Percentiles rank a stretch among this genome's conserved stretches.
Evolutionary conservation across 2,329 filamentous ascomycete species (phyloP).

Genomic region (Cercospora sojina): DNA sequence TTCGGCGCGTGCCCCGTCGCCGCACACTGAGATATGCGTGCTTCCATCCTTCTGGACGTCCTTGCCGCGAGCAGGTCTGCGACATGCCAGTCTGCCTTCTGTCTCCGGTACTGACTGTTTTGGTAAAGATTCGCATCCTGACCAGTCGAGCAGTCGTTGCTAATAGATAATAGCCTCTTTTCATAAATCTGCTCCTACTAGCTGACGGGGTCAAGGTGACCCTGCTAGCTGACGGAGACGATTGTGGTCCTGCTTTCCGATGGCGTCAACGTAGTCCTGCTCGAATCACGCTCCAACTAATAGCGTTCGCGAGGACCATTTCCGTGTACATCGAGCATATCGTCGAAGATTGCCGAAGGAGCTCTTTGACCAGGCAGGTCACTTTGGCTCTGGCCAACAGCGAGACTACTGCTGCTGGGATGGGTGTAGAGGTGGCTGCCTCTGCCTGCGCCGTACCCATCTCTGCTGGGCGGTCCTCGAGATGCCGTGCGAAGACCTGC

Average conservation of each 20-base stretch:
- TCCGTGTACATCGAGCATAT: conserved; percentile 76
- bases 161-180: conserved; percentile 6
- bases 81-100: neutral
- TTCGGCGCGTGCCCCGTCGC: neutral
- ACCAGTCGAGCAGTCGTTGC: neutral
- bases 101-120: neutral
- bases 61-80: neutral
- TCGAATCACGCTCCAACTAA: conserved; percentile 13
- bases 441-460: conserved; percentile 9
- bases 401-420: conserved; percentile 40
- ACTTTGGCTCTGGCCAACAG: conserved; percentile 45
- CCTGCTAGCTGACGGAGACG: conserved; percentile 10
- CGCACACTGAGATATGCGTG: neutral
- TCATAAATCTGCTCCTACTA: conserved; percentile 13
- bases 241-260: conserved; percentile 9
- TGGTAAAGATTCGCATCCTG: neutral
- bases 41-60: neutral
- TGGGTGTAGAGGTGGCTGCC: conserved; percentile 32
- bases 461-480: conserved; percentile 17
- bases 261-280: conserved; percentile 5
- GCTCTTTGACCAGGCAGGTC: conserved; percentile 67
- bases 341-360: conserved; percentile 86
- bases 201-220: conserved; percentile 6
- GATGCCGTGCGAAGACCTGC: conserved; percentile 15
- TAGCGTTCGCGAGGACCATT: conserved; percentile 32